Percentiles rank a stretch among this genome's conserved stretches.
Evolutionary conservation across 495 filamentous ascomycete species (phyloP).

Genomic region (Podospora sp.): DNA sequence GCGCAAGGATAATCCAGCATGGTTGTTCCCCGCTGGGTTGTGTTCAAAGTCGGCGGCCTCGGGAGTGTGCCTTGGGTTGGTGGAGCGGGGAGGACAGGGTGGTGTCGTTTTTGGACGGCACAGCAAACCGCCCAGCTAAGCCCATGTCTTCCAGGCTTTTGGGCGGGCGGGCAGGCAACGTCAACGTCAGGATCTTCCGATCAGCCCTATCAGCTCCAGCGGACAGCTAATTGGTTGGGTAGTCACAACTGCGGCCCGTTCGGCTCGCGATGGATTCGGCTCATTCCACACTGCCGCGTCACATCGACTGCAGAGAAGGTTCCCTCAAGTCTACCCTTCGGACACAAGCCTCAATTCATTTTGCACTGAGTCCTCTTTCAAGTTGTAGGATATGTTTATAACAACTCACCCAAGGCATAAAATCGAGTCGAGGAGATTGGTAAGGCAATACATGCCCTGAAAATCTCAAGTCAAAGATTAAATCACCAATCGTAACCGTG

Average conservation of each 20-base stretch:
- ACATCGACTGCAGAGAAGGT: background rate
- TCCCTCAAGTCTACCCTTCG: background rate
- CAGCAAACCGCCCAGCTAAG: background rate
- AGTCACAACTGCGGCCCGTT: background rate
- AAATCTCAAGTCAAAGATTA: no score
- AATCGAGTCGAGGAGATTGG: no score
- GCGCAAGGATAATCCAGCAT: slow-evolving; percentile 18
- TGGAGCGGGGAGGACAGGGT: slow-evolving; percentile 4
- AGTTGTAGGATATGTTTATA: no score
- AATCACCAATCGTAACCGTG: no score
- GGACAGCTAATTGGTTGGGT: background rate
- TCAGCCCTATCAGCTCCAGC: slow-evolving; percentile 10
- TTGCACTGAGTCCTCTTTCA: background rate
- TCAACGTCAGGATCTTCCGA: slow-evolving; percentile 9
- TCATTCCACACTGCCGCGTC: background rate
- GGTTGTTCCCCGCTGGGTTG: background rate
- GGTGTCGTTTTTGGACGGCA: background rate
- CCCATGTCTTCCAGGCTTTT: background rate
- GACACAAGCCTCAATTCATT: background rate
- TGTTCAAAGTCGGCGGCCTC: slow-evolving; percentile 1
- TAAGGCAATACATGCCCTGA: no score
- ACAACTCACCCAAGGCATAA: no score
- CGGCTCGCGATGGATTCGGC: slow-evolving; percentile 3
- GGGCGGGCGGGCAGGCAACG: background rate
- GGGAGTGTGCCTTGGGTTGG: background rate